Conservation (phyloP, 106 monocot genomes). For the Chionographis japonica region DNA sequence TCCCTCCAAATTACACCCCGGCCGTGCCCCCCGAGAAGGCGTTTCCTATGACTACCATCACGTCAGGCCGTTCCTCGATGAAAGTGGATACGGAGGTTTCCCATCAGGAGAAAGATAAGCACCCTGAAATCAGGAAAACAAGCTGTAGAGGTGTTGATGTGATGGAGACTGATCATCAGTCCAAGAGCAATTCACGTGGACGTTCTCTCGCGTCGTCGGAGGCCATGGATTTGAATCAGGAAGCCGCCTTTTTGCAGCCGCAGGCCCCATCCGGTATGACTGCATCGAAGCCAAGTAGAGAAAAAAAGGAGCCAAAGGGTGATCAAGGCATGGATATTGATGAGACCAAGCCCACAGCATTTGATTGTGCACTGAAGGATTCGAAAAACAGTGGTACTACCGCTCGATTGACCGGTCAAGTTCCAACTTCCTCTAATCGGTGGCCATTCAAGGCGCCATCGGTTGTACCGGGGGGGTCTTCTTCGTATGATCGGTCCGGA, state of each 20-base stretch:
- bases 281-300: constrained; percentile 17
- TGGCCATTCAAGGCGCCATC: constrained; percentile 33
- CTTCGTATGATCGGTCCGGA: constrained; percentile 18
- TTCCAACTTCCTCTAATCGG: background rate
- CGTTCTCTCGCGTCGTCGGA: constrained; percentile 16
- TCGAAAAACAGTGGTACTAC: background rate
- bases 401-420: constrained; percentile 12
- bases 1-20: constrained; percentile 87
- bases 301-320: constrained; percentile 29
- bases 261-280: constrained; percentile 25
- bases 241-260: constrained; percentile 38
- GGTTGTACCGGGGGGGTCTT: constrained; percentile 4
- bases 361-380: constrained; percentile 19
- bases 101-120: constrained; percentile 47
- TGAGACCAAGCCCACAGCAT: constrained; percentile 9
- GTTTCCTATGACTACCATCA: constrained; percentile 81
- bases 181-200: constrained; percentile 8
- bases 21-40: constrained; percentile 94
- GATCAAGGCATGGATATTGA: constrained; percentile 22
- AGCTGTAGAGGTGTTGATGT: constrained; percentile 18
- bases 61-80: constrained; percentile 49
- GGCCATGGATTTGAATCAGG: constrained; percentile 33
- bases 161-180: constrained; percentile 19
- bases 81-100: constrained; percentile 40
- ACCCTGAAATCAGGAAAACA: constrained; percentile 21